Percentiles rank a stretch among this genome's conserved stretches.
Conservation (phyloP, 148 eudicot species). For the Rhododendron griersonianum region DNA sequence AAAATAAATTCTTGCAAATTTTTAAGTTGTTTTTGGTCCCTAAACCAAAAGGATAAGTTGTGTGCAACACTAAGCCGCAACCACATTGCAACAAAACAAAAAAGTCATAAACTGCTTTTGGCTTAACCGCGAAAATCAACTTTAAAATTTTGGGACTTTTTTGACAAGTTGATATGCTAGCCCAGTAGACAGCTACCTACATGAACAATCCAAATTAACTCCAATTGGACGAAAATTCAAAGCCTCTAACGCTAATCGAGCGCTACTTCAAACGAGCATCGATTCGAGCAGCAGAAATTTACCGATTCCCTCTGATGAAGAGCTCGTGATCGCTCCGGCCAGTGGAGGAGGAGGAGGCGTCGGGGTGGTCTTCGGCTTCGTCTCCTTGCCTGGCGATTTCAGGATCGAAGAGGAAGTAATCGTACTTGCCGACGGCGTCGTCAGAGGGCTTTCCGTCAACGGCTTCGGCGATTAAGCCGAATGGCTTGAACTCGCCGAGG, state of each 20-base stretch:
- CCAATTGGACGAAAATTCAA: not conserved
- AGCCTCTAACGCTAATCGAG: not conserved
- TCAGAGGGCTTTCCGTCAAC: slow-evolving; percentile 66
- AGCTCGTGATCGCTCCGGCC: slow-evolving; percentile 73
- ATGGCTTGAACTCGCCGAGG: slow-evolving; percentile 89
- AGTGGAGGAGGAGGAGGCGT: slow-evolving; percentile 25
- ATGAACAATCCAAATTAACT: not conserved
- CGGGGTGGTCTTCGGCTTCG: slow-evolving; percentile 25
- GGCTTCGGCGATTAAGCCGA: slow-evolving; percentile 80
- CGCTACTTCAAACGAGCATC: not conserved
- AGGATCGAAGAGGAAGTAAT: slow-evolving; percentile 76
- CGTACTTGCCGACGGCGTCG: slow-evolving; percentile 36
- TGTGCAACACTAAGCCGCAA: not conserved
- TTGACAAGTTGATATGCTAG: not conserved
- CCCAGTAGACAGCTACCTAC: not conserved
- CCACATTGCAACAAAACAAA: not conserved
- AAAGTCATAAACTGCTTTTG: not conserved
- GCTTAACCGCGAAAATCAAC: not conserved
- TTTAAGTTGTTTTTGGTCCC: not conserved
- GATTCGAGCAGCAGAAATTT: not conserved
- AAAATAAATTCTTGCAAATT: not conserved
- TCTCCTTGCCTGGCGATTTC: slow-evolving; percentile 37
- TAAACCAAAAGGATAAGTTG: not conserved
- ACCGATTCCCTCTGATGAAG: slow-evolving; percentile 81
- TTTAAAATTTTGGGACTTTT: not conserved